Percentiles rank a stretch among this genome's conserved stretches.
Conservation (phyloP, 768 basidiomycete species). For the Xanthoconium purpureum region DNA sequence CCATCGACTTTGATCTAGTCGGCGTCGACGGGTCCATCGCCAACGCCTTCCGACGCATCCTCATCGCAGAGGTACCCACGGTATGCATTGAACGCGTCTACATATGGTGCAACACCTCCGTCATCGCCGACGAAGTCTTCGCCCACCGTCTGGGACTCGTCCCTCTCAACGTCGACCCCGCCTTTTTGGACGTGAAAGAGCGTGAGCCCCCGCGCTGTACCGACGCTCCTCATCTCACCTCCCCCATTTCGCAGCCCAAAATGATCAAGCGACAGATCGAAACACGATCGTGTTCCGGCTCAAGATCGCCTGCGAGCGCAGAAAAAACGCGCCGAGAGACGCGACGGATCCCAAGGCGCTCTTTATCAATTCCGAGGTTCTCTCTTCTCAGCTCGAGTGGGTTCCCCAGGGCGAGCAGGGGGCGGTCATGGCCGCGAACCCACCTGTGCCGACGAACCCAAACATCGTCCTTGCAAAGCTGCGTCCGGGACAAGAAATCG, state of each 20-base stretch:
- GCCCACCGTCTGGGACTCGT: constrained; percentile 90
- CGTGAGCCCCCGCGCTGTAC: constrained; percentile 25
- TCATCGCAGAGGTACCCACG: constrained; percentile 94
- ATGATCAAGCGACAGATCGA: constrained; percentile 74
- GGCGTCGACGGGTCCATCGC: constrained; percentile 96
- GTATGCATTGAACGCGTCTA: constrained; percentile 89
- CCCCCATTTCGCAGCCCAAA: constrained; percentile 28
- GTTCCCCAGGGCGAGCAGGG: constrained; percentile 79
- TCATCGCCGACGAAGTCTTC: constrained; percentile 92
- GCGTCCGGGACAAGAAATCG: constrained; percentile 84
- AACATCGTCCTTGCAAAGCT: constrained; percentile 91
- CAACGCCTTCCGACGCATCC: constrained; percentile 87
- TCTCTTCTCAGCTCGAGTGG: constrained; percentile 71
- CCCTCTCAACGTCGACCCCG: constrained; percentile 84
- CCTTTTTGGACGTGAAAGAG: constrained; percentile 56
- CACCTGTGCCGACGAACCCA: constrained; percentile 66
- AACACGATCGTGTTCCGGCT: constrained; percentile 91
- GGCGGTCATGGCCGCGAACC: constrained; percentile 47
- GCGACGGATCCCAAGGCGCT: constrained; percentile 56
- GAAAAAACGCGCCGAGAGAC: constrained; percentile 49
- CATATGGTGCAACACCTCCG: constrained; percentile 91
- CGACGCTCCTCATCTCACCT: neutral
- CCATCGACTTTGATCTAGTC: constrained; percentile 92
- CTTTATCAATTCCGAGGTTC: constrained; percentile 70
- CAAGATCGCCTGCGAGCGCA: constrained; percentile 61